phyloP scores from a whole-genome alignment of 306 rosid genomes.

The Citrullus colocynthis region DNA sequence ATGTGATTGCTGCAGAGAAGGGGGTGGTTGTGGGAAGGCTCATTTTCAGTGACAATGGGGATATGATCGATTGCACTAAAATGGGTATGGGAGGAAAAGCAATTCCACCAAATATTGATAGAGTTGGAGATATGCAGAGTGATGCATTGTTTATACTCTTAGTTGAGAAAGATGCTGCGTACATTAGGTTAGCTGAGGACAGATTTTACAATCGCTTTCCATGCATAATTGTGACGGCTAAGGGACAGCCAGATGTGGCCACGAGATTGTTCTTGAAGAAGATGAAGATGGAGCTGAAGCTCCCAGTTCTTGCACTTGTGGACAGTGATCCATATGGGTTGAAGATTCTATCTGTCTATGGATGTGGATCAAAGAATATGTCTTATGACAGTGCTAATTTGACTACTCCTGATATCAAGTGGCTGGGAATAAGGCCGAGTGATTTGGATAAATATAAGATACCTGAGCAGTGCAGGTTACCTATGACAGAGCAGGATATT shows the following conservation, averaged over 20 bases:
- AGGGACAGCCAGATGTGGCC: conserved; percentile 89
- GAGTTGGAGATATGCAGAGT: conserved; percentile 90
- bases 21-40: conserved; percentile 88
- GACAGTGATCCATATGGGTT: conserved; percentile 91
- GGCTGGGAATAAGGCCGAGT: conserved; percentile 86
- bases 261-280: conserved; percentile 80
- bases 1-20: conserved; percentile 76
- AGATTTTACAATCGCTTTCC: conserved; percentile 83
- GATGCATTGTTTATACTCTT: conserved; percentile 74
- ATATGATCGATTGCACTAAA: conserved; percentile 86
- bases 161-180: conserved; percentile 95
- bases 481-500: conserved; percentile 92
- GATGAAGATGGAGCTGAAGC: conserved; percentile 80
- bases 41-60: conserved; percentile 86
- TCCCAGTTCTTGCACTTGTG: conserved; percentile 77
- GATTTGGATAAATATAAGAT: conserved; percentile 91
- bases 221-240: conserved; percentile 58
- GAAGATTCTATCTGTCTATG: conserved; percentile 78
- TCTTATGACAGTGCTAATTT: conserved; percentile 82
- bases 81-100: conserved; percentile 99
- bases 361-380: conserved; percentile 92
- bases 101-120: conserved; percentile 73
- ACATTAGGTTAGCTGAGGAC: conserved; percentile 84
- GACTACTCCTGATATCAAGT: conserved; percentile 89
- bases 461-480: conserved; percentile 84